A percentile compares a stretch with the other conserved stretches of the same genome.
Evolutionary conservation across 257 asterid species (phyloP).

Genomic region (Dorcoceras hygrometricum): DNA sequence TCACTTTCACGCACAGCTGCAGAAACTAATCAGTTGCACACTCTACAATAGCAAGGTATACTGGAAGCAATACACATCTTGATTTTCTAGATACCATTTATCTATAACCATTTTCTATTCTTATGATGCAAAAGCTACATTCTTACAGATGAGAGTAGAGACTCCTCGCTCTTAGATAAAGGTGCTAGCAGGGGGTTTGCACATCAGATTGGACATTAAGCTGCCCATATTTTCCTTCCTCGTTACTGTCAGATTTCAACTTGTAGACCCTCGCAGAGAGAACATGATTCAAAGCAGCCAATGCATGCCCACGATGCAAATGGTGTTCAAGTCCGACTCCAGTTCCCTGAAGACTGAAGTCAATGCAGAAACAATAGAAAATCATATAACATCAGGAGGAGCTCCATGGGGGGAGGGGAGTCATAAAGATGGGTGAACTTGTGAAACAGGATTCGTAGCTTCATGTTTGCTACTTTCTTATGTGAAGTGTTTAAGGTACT

Average conservation of each 20-base stretch:
- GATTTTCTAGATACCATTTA: conserved; percentile 16
- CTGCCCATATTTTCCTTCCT: conserved; percentile 53
- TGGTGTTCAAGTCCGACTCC: conserved; percentile 88
- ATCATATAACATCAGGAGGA: conserved; percentile 9
- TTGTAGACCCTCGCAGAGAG: conserved; percentile 70
- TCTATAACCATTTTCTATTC: conserved; percentile 17
- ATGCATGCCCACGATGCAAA: conserved; percentile 97
- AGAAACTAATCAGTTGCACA: background rate
- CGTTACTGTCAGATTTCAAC: conserved; percentile 56
- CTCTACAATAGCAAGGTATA: conserved; percentile 18
- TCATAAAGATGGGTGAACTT: conserved; percentile 16
- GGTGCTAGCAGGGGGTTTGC: conserved; percentile 70
- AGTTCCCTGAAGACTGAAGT: conserved; percentile 80
- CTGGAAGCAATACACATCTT: conserved; percentile 18
- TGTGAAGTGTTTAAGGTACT: conserved; percentile 15
- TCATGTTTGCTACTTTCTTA: conserved; percentile 18
- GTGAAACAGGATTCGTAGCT: conserved; percentile 12
- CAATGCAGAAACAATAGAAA: conserved; percentile 25
- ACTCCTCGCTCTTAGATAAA: conserved; percentile 66
- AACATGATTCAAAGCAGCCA: conserved; percentile 75
- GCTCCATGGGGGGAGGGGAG: conserved; percentile 6
- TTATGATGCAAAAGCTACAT: conserved; percentile 28
- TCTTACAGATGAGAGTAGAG: conserved; percentile 85
- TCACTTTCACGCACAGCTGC: conserved; percentile 2
- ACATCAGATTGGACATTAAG: conserved; percentile 74